phyloP scores from a whole-genome alignment of 2,329 filamentous ascomycete species.

The Teratosphaeria epicoccoides region DNA sequence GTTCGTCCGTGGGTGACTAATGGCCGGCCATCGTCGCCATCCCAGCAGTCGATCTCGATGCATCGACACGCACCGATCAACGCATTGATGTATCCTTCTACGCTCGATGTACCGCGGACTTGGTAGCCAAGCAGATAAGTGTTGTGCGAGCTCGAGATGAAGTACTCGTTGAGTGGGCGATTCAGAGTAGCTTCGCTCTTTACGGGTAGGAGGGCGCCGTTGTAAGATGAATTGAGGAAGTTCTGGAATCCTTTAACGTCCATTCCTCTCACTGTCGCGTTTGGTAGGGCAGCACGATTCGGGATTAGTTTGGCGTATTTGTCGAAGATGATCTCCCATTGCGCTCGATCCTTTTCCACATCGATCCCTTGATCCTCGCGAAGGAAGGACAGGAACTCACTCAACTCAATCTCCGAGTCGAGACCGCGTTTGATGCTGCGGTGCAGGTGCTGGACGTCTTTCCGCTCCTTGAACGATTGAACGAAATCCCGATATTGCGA shows the following conservation, averaged over 20 bases:
- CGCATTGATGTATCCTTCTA: slow-evolving; percentile 87
- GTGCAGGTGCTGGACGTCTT: slow-evolving; percentile 70
- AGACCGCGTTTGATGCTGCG: slow-evolving; percentile 38
- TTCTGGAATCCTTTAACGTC: slow-evolving; percentile 66
- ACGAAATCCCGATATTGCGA: slow-evolving; percentile 77
- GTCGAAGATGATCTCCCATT: slow-evolving; percentile 63
- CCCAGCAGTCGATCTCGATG: slow-evolving; percentile 97
- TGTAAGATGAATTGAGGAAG: slow-evolving; percentile 56
- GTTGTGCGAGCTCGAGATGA: slow-evolving; percentile 97
- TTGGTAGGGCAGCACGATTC: slow-evolving; percentile 33
- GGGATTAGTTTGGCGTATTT: slow-evolving; percentile 17
- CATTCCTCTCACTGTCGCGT: slow-evolving; percentile 48
- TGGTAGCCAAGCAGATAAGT: slow-evolving; percentile 91
- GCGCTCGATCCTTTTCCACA: slow-evolving; percentile 51
- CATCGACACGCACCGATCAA: slow-evolving; percentile 84
- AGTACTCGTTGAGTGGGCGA: slow-evolving; percentile 88
- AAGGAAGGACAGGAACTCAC: slow-evolving; percentile 69
- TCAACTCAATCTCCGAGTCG: slow-evolving; percentile 54
- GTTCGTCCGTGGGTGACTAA: slow-evolving; percentile 86
- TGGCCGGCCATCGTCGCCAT: slow-evolving; percentile 76
- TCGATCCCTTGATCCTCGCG: slow-evolving; percentile 64
- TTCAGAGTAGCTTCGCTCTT: slow-evolving; percentile 46
- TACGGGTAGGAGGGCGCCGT: slow-evolving; percentile 14
- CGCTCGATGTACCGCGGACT: slow-evolving; percentile 78
- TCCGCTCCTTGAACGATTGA: slow-evolving; percentile 67